A percentile compares a stretch with the other conserved stretches of the same genome.
Conservation (phyloP, 2,329 filamentous ascomycete species). For the Parasarocladium wereldwijsianum region DNA sequence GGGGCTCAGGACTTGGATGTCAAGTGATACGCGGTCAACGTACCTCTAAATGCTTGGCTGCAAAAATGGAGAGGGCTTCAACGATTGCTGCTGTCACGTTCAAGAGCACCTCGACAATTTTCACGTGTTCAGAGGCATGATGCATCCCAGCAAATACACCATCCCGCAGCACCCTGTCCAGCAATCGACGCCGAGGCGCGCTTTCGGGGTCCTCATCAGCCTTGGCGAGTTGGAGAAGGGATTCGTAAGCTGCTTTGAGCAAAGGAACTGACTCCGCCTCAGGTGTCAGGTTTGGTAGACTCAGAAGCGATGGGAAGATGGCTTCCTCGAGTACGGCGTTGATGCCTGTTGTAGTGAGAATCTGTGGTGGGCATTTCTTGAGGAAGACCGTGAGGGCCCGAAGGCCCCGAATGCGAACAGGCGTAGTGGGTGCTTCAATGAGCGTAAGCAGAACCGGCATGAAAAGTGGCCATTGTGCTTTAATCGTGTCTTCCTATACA, state of each 20-base stretch:
- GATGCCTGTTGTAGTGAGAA: slow-evolving; percentile 50
- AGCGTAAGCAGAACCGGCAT: slow-evolving; percentile 57
- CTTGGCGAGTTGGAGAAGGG: slow-evolving; percentile 43
- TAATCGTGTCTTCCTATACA: slow-evolving; percentile 25
- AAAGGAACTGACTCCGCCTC: slow-evolving; percentile 53
- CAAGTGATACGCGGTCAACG: slow-evolving; percentile 5
- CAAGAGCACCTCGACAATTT: slow-evolving; percentile 42
- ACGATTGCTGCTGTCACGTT: slow-evolving; percentile 33
- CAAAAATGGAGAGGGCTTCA: slow-evolving; percentile 41
- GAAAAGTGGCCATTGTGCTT: slow-evolving; percentile 50
- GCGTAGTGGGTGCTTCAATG: slow-evolving; percentile 44
- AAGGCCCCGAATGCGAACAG: slow-evolving; percentile 41
- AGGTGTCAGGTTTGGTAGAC: slow-evolving; percentile 63
- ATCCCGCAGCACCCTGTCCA: slow-evolving; percentile 40
- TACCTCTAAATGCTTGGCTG: slow-evolving; percentile 54
- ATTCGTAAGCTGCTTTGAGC: slow-evolving; percentile 49
- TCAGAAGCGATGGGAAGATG: slow-evolving; percentile 57
- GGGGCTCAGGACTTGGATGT: not conserved
- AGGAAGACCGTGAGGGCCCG: slow-evolving; percentile 39
- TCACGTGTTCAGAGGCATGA: slow-evolving; percentile 43
- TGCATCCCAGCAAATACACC: slow-evolving; percentile 39
- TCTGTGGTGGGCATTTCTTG: slow-evolving; percentile 29
- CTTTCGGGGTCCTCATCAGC: slow-evolving; percentile 12
- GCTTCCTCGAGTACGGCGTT: slow-evolving; percentile 53
- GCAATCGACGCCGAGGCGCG: slow-evolving; percentile 18